Evolutionary conservation across 441 rosid genomes (phyloP).

Genomic region (Erodium trifolium): DNA sequence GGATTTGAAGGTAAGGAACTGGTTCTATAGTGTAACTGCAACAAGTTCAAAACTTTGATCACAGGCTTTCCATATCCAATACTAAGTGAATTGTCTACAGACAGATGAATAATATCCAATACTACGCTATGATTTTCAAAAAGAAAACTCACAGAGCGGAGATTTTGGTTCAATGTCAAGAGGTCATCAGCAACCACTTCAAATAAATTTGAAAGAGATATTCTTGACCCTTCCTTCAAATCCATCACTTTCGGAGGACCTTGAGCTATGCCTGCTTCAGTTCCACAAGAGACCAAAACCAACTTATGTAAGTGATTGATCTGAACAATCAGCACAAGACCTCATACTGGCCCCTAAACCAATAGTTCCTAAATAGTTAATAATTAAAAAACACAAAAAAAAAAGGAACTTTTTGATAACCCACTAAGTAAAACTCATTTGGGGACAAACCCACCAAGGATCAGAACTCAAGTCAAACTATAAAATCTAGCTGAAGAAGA

Average conservation of each 20-base stretch:
- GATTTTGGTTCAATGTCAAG: slow-evolving; percentile 63
- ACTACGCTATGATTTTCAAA: background rate
- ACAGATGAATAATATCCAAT: background rate
- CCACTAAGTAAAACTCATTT: background rate
- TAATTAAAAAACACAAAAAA: no score
- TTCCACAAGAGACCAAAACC: slow-evolving; percentile 16
- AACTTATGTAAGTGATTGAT: background rate
- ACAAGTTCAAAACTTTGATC: no score
- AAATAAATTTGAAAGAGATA: slow-evolving; percentile 55
- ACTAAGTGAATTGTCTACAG: background rate
- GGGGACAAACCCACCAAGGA: background rate
- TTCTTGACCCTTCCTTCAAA: slow-evolving; percentile 41
- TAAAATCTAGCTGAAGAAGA: background rate
- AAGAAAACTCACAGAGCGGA: slow-evolving; percentile 55
- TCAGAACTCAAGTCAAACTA: background rate
- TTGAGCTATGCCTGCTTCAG: slow-evolving; percentile 35
- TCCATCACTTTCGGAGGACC: slow-evolving; percentile 36
- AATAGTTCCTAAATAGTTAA: slow-evolving; percentile 2
- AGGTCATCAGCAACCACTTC: slow-evolving; percentile 78
- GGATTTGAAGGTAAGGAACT: no score
- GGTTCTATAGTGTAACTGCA: no score
- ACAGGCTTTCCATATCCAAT: no score
- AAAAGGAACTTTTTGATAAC: no score
- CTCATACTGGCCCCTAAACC: background rate
- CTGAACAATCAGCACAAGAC: background rate